Conservation (phyloP, 2,329 filamentous ascomycete genomes). For the Pseudodiploospora longispora region DNA sequence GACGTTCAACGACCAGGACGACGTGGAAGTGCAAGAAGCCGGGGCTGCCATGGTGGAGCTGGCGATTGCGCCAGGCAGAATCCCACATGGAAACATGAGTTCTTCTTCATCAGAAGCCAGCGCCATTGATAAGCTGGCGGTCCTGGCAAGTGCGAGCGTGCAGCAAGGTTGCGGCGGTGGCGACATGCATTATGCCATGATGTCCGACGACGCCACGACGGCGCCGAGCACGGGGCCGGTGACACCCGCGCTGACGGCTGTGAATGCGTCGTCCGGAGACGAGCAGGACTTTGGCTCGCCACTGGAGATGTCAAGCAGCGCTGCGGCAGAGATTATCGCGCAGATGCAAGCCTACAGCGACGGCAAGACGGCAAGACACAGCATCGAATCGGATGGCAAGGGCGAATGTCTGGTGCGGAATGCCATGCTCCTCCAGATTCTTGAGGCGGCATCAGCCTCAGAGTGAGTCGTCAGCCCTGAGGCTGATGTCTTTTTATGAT, state of each 20-base stretch:
- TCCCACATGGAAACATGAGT: conserved; percentile 4
- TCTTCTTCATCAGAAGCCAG: conserved; percentile 5
- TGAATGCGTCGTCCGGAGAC: conserved; percentile 8
- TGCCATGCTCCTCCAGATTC: conserved; percentile 24
- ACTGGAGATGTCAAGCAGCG: conserved; percentile 26
- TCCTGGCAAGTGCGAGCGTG: conserved; percentile 29
- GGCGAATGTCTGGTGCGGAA: conserved; percentile 26
- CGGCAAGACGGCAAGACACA: conserved; percentile 15
- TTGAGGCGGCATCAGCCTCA: conserved; percentile 17
- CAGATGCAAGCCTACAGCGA: conserved; percentile 29
- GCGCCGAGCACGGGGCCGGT: conserved; percentile 12
- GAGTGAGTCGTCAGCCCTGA: no score
- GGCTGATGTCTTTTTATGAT: no score
- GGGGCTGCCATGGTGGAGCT: conserved; percentile 8
- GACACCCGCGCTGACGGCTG: conserved; percentile 12
- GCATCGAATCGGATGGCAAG: conserved; percentile 21
- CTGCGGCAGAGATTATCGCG: conserved; percentile 29
- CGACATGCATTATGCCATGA: conserved; percentile 14
- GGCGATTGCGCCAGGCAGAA: not conserved
- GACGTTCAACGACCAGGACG: conserved; percentile 24
- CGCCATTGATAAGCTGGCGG: conserved; percentile 28
- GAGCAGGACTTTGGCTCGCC: conserved; percentile 17
- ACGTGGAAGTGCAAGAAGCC: conserved; percentile 15
- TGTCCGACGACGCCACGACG: conserved; percentile 12
- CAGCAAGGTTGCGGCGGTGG: conserved; percentile 17